Conservation (phyloP, 306 rosid species). For the Pueraria montana region DNA sequence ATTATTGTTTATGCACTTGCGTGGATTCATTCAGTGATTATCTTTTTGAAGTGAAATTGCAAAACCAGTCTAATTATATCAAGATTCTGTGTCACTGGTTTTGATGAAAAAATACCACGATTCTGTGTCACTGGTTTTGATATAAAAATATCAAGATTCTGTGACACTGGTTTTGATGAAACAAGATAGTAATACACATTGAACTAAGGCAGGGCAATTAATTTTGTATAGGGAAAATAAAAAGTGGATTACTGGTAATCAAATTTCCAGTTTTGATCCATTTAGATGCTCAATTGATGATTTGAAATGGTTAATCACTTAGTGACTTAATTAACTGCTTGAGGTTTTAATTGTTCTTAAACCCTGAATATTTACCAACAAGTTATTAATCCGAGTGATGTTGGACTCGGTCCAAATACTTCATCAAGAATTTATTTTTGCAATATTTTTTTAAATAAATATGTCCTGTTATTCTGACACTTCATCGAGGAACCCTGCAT, state of each 20-base stretch:
- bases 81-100: background rate
- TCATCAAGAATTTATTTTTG: background rate
- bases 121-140: no score
- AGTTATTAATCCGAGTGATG: no score
- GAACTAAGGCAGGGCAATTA: conserved; percentile 2
- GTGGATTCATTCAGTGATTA: conserved; percentile 16
- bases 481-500: conserved; percentile 23
- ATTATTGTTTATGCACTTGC: background rate
- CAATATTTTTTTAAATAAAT: background rate
- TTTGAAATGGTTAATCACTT: background rate
- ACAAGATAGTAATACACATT: background rate
- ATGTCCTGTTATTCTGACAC: background rate
- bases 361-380: background rate
- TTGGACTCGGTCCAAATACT: no score
- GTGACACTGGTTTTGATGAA: background rate
- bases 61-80: background rate
- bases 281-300: background rate
- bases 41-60: background rate
- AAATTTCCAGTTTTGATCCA: background rate
- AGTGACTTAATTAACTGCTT: background rate
- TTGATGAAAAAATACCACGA: no score
- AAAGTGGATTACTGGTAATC: background rate
- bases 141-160: background rate
- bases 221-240: background rate
- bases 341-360: conserved; percentile 1